A percentile compares a stretch with the other conserved stretches of the same genome.
Evolutionary conservation across 495 filamentous ascomycete genomes (phyloP).

Genomic region (Chaetomium tenue): DNA sequence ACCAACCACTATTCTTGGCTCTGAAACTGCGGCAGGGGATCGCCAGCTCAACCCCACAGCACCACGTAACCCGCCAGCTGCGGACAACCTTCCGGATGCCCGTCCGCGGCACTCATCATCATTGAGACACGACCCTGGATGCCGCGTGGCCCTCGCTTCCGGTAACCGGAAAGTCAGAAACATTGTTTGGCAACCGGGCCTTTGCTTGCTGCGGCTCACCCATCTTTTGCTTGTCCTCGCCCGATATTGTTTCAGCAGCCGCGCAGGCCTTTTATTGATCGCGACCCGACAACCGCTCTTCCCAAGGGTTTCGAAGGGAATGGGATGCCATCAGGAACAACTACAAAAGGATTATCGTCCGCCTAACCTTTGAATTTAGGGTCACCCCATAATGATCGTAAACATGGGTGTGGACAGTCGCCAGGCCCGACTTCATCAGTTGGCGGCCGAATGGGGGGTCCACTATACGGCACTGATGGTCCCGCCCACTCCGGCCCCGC

Average conservation of each 20-base stretch:
- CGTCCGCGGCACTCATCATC: no score
- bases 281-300: no score
- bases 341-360: not conserved
- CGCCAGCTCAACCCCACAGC: constrained; percentile 14
- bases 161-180: not conserved
- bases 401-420: constrained; percentile 32
- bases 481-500: constrained; percentile 25
- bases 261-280: not conserved
- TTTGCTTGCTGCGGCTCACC: not conserved
- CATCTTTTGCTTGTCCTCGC: not conserved
- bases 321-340: not conserved
- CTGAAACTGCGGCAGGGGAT: not conserved
- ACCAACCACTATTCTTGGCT: not conserved
- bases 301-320: not conserved
- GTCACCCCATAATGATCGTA: not conserved
- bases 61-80: constrained; percentile 21
- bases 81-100: constrained; percentile 1
- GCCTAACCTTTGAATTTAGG: not conserved
- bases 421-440: constrained; percentile 38
- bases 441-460: constrained; percentile 42
- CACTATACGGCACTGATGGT: constrained; percentile 28
- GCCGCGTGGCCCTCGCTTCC: not conserved
- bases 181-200: not conserved
- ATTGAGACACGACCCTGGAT: no score
- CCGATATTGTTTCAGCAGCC: not conserved